phyloP scores from a whole-genome alignment of 2,329 filamentous ascomycete genomes.

The Colletotrichum melonis region DNA sequence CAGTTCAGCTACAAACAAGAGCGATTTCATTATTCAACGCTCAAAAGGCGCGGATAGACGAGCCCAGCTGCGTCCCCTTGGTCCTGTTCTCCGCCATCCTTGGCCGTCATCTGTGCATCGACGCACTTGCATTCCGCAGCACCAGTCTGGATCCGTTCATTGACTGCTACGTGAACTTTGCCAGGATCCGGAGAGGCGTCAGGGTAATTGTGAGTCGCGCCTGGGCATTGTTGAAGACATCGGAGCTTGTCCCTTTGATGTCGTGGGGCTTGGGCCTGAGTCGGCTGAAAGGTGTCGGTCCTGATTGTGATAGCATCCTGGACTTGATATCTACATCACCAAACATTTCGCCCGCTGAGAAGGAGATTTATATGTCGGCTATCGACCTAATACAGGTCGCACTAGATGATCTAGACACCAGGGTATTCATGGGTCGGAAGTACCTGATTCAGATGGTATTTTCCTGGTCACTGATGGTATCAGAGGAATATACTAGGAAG shows the following conservation, averaged over 20 bases:
- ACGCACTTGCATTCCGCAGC: constrained; percentile 43
- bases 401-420: not conserved
- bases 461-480: constrained; percentile 41
- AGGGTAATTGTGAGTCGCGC: constrained; percentile 32
- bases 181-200: constrained; percentile 41
- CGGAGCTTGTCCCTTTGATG: constrained; percentile 1
- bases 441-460: constrained; percentile 41
- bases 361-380: not conserved
- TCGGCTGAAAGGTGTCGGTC: not conserved
- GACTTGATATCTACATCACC: constrained; percentile 20
- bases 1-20: constrained; percentile 46
- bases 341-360: not conserved
- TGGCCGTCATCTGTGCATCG: constrained; percentile 48
- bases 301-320: not conserved
- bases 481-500: constrained; percentile 39
- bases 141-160: constrained; percentile 42
- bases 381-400: constrained; percentile 6
- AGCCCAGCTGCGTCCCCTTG: constrained; percentile 45
- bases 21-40: constrained; percentile 45
- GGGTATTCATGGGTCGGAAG: not conserved
- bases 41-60: constrained; percentile 36
- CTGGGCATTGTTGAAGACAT: constrained; percentile 10
- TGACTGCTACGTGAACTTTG: constrained; percentile 43
- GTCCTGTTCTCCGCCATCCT: constrained; percentile 48
- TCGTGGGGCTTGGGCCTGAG: constrained; percentile 5